phyloP scores from a whole-genome alignment of 1,284 basidiomycete species.

The Leccinum fuscescens region DNA sequence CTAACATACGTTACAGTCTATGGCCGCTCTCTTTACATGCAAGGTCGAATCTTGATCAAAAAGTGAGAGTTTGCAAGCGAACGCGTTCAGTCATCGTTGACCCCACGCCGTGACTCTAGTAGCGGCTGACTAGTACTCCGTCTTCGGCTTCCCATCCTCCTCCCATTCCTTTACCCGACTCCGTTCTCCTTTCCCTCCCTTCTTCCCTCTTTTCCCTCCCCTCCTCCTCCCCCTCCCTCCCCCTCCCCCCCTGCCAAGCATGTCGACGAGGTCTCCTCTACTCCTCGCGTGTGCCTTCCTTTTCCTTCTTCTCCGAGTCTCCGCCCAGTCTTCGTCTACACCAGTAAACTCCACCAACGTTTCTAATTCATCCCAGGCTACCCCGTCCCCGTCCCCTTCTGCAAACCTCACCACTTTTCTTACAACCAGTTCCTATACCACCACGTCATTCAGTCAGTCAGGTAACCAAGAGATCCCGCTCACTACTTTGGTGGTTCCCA shows the following conservation, averaged over 20 bases:
- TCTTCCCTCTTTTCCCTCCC: not conserved
- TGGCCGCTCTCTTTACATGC: slow-evolving; percentile 6
- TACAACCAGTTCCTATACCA: slow-evolving; percentile 47
- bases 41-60: not conserved
- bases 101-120: not conserved
- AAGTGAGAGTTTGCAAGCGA: not conserved
- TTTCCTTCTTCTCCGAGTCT: slow-evolving; percentile 20
- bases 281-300: slow-evolving; percentile 10
- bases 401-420: slow-evolving; percentile 45
- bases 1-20: slow-evolving; percentile 8
- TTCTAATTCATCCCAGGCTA: slow-evolving; percentile 2
- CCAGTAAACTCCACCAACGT: slow-evolving; percentile 11
- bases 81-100: not conserved
- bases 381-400: slow-evolving; percentile 15
- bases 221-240: not conserved
- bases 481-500: slow-evolving; percentile 50
- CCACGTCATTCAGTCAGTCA: slow-evolving; percentile 47
- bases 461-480: slow-evolving; percentile 47
- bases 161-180: not conserved
- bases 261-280: slow-evolving; percentile 10
- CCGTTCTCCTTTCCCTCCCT: not conserved
- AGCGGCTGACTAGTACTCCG: slow-evolving; percentile 31
- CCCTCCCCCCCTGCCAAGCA: slow-evolving; percentile 9
- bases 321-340: slow-evolving; percentile 25
- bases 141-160: not conserved